Percentiles rank a stretch among this genome's conserved stretches.
These are phyloP conservation scores for Blastobotrys americana DNA, from an alignment of 805 yeast species.

Conservation along the genomic window DNA sequence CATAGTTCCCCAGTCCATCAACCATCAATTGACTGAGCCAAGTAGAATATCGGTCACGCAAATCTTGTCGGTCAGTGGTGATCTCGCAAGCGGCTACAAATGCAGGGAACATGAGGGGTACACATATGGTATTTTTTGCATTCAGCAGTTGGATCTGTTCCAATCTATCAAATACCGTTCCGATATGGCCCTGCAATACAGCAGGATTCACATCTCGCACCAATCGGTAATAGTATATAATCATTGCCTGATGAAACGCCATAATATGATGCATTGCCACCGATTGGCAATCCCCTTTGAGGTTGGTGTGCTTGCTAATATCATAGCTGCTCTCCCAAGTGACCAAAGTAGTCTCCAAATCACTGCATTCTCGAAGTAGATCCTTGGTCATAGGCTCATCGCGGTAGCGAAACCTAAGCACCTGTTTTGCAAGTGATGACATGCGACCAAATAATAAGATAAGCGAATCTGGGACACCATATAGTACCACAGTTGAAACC, in stretches of 20 bases:
- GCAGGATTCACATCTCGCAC: slow-evolving; percentile 49
- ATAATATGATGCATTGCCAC: slow-evolving; percentile 73
- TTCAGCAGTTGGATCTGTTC: slow-evolving; percentile 55
- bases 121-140: slow-evolving; percentile 44
- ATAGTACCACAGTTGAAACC: slow-evolving; percentile 65
- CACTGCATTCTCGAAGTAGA: slow-evolving; percentile 17
- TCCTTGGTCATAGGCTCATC: slow-evolving; percentile 18
- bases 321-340: slow-evolving; percentile 69
- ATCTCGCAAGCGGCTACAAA: slow-evolving; percentile 84
- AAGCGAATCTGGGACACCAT: slow-evolving; percentile 78
- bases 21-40: slow-evolving; percentile 49
- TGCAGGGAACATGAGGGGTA: slow-evolving; percentile 84
- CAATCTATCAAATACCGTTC: slow-evolving; percentile 53
- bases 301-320: slow-evolving; percentile 17
- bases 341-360: slow-evolving; percentile 44
- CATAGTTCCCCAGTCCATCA: slow-evolving; percentile 67
- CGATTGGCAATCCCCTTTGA: slow-evolving; percentile 38
- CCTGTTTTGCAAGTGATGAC: slow-evolving; percentile 57
- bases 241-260: slow-evolving; percentile 67
- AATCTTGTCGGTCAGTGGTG: slow-evolving; percentile 36
- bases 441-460: slow-evolving; percentile 66
- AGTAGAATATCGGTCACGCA: slow-evolving; percentile 59
- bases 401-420: slow-evolving; percentile 39
- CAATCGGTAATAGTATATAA: slow-evolving; percentile 63
- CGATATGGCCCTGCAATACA: slow-evolving; percentile 55